A percentile compares a stretch with the other conserved stretches of the same genome.
Conservation (phyloP, 2,329 filamentous ascomycete species). For the Penicillium sp. region DNA sequence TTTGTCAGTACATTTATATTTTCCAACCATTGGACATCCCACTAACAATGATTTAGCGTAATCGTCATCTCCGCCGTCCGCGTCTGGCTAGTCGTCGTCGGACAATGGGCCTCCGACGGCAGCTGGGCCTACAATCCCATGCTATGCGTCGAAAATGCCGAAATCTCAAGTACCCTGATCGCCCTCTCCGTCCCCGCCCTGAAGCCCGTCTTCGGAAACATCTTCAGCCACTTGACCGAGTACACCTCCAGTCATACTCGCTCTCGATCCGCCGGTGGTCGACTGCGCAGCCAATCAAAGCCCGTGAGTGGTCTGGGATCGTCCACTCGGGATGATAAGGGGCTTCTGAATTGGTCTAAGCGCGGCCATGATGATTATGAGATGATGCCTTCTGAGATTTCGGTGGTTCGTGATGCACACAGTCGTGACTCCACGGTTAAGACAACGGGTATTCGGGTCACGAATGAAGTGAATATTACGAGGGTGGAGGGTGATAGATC, state of each 20-base stretch:
- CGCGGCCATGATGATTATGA: conserved; percentile 33
- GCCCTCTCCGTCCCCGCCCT: conserved; percentile 59
- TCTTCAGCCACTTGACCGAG: conserved; percentile 32
- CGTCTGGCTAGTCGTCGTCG: conserved; percentile 55
- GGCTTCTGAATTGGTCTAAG: conserved; percentile 32
- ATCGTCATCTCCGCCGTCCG: conserved; percentile 57
- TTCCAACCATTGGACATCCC: not conserved
- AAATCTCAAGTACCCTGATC: conserved; percentile 58
- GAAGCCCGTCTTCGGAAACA: conserved; percentile 53
- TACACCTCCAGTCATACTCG: conserved; percentile 33
- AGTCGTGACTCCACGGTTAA: conserved; percentile 5
- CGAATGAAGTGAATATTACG: conserved; percentile 33
- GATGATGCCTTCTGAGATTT: conserved; percentile 37
- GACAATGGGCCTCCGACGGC: conserved; percentile 54
- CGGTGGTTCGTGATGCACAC: conserved; percentile 20
- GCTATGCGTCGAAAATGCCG: conserved; percentile 57
- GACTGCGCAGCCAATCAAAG: conserved; percentile 27
- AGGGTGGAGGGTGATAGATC: conserved; percentile 7
- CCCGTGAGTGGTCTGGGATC: conserved; percentile 25
- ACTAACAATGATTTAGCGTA: conserved; percentile 45
- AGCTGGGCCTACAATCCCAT: conserved; percentile 61
- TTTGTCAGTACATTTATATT: conserved; percentile 43
- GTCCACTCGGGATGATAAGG: conserved; percentile 30
- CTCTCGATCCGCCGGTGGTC: conserved; percentile 23
- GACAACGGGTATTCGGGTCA: conserved; percentile 30